Percentiles rank a stretch among this genome's conserved stretches.
Conservation (phyloP, 768 basidiomycete genomes). For the Mycena vulgaris region DNA sequence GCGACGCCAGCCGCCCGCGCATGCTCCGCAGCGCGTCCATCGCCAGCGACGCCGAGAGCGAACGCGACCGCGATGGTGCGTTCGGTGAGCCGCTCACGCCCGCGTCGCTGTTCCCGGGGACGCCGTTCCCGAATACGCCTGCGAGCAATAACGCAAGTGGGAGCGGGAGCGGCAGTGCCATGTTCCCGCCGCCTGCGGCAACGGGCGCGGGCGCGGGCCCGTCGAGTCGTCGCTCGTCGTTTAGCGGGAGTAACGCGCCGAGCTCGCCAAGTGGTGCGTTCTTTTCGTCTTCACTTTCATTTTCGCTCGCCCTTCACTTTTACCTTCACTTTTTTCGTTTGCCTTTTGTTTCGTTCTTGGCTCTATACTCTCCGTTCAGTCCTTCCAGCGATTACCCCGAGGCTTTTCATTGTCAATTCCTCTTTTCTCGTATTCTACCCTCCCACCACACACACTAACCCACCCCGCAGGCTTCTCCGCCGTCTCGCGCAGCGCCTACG, state of each 20-base stretch:
- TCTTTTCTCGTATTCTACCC: neutral
- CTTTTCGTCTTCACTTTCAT: neutral
- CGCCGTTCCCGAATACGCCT: constrained; percentile 3
- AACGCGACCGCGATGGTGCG: constrained; percentile 35
- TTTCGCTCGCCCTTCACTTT: too few relatives aligned
- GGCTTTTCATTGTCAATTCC: neutral
- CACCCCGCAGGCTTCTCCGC: constrained; percentile 52
- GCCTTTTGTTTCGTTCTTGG: too few relatives aligned
- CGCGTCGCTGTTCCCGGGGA: constrained; percentile 40
- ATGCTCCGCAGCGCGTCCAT: constrained; percentile 81
- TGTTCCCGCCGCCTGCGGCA: constrained; percentile 73
- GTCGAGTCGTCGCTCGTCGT: constrained; percentile 75
- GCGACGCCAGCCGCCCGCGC: constrained; percentile 56
- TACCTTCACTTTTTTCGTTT: neutral
- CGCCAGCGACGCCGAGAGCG: constrained; percentile 74
- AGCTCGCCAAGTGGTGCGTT: constrained; percentile 65
- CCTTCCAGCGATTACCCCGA: too few relatives aligned
- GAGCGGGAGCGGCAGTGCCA: constrained; percentile 37
- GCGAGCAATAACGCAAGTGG: too few relatives aligned
- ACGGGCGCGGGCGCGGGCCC: constrained; percentile 70
- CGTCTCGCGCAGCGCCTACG: constrained; percentile 69
- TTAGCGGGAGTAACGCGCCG: constrained; percentile 88
- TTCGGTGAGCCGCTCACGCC: constrained; percentile 42
- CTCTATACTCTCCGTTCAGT: too few relatives aligned
- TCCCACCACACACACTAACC: constrained; percentile 5